phyloP scores from a whole-genome alignment of 148 eudicot genomes.

The Silene conica region DNA sequence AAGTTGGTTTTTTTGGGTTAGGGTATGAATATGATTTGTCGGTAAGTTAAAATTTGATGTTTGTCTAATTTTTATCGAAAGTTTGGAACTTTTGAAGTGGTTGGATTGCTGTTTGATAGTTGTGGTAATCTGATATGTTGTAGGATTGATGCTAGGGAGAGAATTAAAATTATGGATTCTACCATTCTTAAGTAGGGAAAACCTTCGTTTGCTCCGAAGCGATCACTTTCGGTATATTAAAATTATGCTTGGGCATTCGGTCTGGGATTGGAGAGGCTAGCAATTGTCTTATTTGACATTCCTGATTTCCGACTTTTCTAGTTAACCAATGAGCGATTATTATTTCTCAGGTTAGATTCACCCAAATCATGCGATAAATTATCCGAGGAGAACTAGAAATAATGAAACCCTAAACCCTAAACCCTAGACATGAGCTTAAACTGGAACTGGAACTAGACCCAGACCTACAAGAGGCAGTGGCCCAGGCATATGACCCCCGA shows the following conservation, averaged over 20 bases:
- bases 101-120: not conserved
- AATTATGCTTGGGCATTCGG: conserved; percentile 99
- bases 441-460: conserved; percentile 38
- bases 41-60: not conserved
- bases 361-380: no score
- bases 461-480: conserved; percentile 24
- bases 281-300: conserved; percentile 92
- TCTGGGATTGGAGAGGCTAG: conserved; percentile 91
- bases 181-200: not conserved
- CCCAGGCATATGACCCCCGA: conserved; percentile 35
- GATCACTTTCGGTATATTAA: no score
- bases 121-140: not conserved
- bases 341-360: conserved; percentile 92
- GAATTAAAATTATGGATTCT: not conserved
- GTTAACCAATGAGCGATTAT: conserved; percentile 81
- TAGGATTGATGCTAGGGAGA: not conserved
- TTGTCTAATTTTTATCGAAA: not conserved
- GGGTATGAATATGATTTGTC: not conserved
- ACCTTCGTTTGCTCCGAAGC: not conserved
- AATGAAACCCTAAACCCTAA: no score
- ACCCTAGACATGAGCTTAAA: no score
- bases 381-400: no score
- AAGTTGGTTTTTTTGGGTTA: not conserved
- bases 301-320: conserved; percentile 97
- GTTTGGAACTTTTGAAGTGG: not conserved